Base-by-base conservation (phyloP, 495 filamentous ascomycete genomes). In the Penicillium cataractarum region DNA sequence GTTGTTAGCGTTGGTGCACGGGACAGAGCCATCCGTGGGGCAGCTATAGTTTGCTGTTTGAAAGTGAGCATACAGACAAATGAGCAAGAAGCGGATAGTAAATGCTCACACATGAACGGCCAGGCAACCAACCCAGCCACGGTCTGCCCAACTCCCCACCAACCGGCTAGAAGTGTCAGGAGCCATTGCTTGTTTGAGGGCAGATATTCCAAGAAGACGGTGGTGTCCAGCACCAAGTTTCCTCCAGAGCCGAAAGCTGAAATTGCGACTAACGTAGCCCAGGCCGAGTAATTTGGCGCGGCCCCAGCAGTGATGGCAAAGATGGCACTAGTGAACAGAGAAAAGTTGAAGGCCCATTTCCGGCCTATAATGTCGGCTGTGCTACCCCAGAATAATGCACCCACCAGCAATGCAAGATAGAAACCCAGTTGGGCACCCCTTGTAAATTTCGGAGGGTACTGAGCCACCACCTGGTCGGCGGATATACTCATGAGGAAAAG, bases 331-430 rank as follows among this genome's bases (percentile, higher is more conserved):
- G 70, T 66, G 37, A 78, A 66, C 13, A 80, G 68, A 44, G 70
- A 74, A 13, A 74, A 73, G 52, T 80, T 80, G 63, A 80, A 78
- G 6, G 75, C 76, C 53, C 74, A 67, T 55, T 78, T 78, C 37
- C 77, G 59, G 2, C 77, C 77, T 54, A 78, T 75, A 48, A 80
- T 74, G 58, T 80, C 76, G 24, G 76, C 77, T 2, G 73, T 69
- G 44, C 74, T 73, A 8, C 77, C 77, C 77, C 77, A 78, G 37
- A 78, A 65, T 15, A 69, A 62, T 35, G 77, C 77, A 7, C 77
- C 77, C 2, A 69, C 73, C 6, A 80, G 57, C 19, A 80, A 60
- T 6, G 62, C 65, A n/a, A 65, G 19, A 42, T 67, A 67, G 22
- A 67, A 64, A 12, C 62, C 65, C 19, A 67, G 19, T 32, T 64